phyloP scores from a whole-genome alignment of 2,329 filamentous ascomycete species.

The Neonectria hederae region DNA sequence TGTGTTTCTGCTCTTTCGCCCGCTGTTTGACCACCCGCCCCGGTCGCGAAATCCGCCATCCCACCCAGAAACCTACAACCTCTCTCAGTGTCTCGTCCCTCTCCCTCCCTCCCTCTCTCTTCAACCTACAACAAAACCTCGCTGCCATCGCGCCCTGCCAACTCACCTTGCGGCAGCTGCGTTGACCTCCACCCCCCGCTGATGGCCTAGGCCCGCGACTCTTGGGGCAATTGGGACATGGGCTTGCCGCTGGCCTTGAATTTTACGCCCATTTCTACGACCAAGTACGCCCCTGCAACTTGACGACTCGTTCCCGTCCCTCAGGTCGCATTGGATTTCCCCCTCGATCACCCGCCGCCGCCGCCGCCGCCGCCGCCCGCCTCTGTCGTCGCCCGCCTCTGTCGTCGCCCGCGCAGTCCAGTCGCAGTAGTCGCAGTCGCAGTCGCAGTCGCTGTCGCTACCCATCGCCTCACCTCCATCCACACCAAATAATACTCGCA shows the following conservation, averaged over 20 bases:
- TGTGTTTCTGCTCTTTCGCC: constrained; percentile 11
- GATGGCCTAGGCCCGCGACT: constrained; percentile 49
- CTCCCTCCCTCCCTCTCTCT: constrained; percentile 11
- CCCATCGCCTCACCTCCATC: constrained; percentile 10
- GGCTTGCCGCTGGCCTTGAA: constrained; percentile 48
- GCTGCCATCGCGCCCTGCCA: constrained; percentile 9
- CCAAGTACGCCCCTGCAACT: constrained; percentile 38
- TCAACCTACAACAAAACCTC: constrained; percentile 2
- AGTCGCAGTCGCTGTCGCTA: constrained; percentile 7
- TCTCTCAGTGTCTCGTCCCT: background rate
- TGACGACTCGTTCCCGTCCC: constrained; percentile 24
- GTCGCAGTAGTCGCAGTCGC: constrained; percentile 10
- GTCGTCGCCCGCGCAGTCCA: background rate
- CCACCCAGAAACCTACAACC: constrained; percentile 27
- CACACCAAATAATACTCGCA: background rate
- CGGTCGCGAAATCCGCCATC: constrained; percentile 37
- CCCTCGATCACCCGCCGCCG: constrained; percentile 33
- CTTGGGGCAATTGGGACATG: constrained; percentile 52
- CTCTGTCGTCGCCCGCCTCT: constrained; percentile 29
- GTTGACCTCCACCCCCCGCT: constrained; percentile 39
- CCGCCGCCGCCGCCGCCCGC: background rate
- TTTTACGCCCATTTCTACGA: constrained; percentile 27
- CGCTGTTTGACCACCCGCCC: constrained; percentile 25
- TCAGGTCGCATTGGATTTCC: constrained; percentile 26
- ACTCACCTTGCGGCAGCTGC: constrained; percentile 28